These are phyloP conservation scores for Pyricularia grisea DNA, from an alignment of 2,329 filamentous ascomycete genomes.

Conservation along the genomic window DNA sequence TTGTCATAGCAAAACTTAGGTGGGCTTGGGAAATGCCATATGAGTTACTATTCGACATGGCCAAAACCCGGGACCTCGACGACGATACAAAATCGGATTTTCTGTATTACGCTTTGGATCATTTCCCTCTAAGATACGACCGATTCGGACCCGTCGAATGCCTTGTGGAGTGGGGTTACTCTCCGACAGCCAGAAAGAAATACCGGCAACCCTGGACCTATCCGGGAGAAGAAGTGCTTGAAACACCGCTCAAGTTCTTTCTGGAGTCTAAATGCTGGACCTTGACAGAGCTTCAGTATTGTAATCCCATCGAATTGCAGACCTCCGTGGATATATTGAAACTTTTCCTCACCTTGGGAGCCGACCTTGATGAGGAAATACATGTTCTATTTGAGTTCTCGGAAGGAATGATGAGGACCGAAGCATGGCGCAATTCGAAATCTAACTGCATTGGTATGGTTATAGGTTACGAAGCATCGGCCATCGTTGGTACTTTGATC, in stretches of 20 bases:
- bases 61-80: neutral
- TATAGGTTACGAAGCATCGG: neutral
- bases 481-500: neutral
- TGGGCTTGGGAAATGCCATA: neutral
- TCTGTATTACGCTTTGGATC: neutral
- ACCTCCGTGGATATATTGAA: no score
- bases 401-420: no score
- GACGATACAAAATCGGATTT: neutral
- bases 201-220: neutral
- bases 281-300: no score
- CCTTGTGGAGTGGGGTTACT: neutral
- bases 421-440: neutral
- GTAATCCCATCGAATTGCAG: no score
- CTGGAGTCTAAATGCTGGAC: neutral
- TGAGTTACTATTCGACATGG: neutral
- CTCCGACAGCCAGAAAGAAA: neutral
- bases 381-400: neutral
- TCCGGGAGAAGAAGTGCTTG: neutral
- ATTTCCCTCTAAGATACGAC: neutral
- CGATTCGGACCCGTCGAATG: no score
- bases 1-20: no score
- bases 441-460: neutral
- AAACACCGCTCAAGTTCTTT: no score
- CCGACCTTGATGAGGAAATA: neutral
- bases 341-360: no score